Evolutionary conservation across 257 asterid species (phyloP), one percentile per base, ranked within the genome.

Genomic region (Solanum dulcamara): DNA sequence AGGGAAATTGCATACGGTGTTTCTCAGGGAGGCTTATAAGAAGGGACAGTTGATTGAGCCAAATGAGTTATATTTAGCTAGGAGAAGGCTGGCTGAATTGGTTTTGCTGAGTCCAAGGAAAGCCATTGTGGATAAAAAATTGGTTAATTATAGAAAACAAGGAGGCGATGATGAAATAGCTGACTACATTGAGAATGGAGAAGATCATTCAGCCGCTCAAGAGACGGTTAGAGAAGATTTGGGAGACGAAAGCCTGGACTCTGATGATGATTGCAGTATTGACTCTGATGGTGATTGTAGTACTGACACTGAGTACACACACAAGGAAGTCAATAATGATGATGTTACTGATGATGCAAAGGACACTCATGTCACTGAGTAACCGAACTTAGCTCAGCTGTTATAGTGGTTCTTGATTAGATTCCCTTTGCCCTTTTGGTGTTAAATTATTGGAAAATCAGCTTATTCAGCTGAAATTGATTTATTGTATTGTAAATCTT

Each of bases 1-100:
- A 6, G 98, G 99, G 85, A 96, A 91, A 91, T 51, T 95, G 92
- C 98, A 95, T 55, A 94, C 97, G 0, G 97, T 95, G 66, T 95
- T 95, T 84, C 92, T 95, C 84, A 93, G 98, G 91, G 99, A 95
- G 90, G 97, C 93, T 5, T 93, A 94, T 90, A 92, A 62, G 93
- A 95, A 93, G 85, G 99, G 99, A 42, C 97, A 95, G 71, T 81
- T 95, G 89, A 85, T 93, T 85, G 94, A 92, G 80, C 94, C 94
- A 0, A 96, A 94, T 84, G 96, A 88, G 87, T 70, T 96, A 89
- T 94, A 96, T 89, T 85, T 94, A 87, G 98, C 98, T 0, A 92
- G 98, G 93, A 93, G 97, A 90, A 94, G 87, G 85, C 57, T 96
- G 91, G 93, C 93, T 2, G 91, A 91, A 22, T 88, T 96, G 90